A percentile compares a stretch with the other conserved stretches of the same genome.
Evolutionary conservation across 1,284 basidiomycete genomes (phyloP).

Genomic region (Austroboletus niveus): DNA sequence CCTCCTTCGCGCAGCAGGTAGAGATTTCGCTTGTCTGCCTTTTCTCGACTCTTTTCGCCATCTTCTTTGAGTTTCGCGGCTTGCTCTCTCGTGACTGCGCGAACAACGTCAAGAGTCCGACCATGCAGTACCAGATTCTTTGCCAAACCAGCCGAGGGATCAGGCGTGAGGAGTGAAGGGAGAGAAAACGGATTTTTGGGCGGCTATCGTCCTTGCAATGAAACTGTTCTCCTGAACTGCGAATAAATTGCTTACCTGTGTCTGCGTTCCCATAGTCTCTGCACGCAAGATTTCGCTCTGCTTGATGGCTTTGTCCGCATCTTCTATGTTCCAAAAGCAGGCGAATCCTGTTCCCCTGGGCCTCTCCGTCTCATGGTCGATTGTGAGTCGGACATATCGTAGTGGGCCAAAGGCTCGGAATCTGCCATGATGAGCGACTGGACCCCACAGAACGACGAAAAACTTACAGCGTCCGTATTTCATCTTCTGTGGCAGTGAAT

Average conservation of each 20-base stretch:
- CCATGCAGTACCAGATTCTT: slow-evolving; percentile 88
- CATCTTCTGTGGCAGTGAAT: slow-evolving; percentile 90
- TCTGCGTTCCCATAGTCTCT: slow-evolving; percentile 53
- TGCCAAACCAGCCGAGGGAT: slow-evolving; percentile 87
- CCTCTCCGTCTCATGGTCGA: slow-evolving; percentile 82
- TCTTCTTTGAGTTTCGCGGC: slow-evolving; percentile 87
- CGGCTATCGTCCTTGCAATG: slow-evolving; percentile 35
- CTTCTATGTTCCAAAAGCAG: slow-evolving; percentile 94
- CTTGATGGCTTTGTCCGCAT: slow-evolving; percentile 83
- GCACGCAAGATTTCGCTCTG: slow-evolving; percentile 74
- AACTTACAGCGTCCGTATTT: slow-evolving; percentile 75
- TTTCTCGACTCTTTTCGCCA: slow-evolving; percentile 80
- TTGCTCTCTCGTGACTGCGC: slow-evolving; percentile 88
- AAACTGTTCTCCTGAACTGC: not conserved
- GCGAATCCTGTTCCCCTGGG: slow-evolving; percentile 96
- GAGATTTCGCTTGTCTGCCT: slow-evolving; percentile 94
- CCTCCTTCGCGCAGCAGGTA: slow-evolving; percentile 96
- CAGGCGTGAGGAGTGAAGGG: slow-evolving; percentile 90
- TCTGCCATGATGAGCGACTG: slow-evolving; percentile 29
- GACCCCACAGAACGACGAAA: not conserved
- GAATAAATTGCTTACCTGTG: slow-evolving; percentile 28
- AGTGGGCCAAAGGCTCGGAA: slow-evolving; percentile 92
- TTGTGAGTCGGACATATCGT: slow-evolving; percentile 89
- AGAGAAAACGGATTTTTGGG: slow-evolving; percentile 84
- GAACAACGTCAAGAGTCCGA: slow-evolving; percentile 86